A percentile compares a stretch with the other conserved stretches of the same genome.
These are phyloP conservation scores for Acanthochlamys bracteata DNA, from an alignment of 106 monocot genomes.

Conservation along the genomic window DNA sequence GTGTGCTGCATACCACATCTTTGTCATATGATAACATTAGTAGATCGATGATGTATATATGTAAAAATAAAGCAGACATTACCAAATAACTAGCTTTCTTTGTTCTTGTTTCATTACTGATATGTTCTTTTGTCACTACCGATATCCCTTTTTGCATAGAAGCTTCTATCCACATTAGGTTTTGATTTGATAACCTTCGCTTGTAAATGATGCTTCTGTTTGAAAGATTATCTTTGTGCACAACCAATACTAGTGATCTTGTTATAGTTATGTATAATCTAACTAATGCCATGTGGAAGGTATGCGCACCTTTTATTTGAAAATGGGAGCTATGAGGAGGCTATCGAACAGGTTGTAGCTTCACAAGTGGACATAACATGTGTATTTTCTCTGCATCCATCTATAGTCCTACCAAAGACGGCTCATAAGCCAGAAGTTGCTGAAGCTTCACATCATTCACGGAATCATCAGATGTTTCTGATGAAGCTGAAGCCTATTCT, in stretches of 20 bases:
- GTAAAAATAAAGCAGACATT: too few species aligned
- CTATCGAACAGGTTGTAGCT: constrained; percentile 85
- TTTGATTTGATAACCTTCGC: neutral
- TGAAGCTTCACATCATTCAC: constrained; percentile 41
- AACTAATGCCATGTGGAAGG: constrained; percentile 19
- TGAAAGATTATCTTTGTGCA: too few species aligned
- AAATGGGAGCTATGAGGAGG: constrained; percentile 82
- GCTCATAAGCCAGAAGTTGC: constrained; percentile 21
- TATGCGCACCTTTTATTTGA: constrained; percentile 94
- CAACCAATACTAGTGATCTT: too few species aligned
- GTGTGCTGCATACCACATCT: too few species aligned
- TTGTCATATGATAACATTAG: too few species aligned
- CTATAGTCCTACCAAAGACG: constrained; percentile 66
- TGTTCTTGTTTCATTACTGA: too few species aligned
- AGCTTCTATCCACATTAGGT: constrained; percentile 91
- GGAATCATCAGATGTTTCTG: constrained; percentile 76
- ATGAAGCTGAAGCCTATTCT: constrained; percentile 57
- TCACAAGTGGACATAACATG: constrained; percentile 95
- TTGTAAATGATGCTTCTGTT: neutral
- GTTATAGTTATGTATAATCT: too few species aligned
- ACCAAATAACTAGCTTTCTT: too few species aligned
- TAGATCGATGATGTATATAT: too few species aligned
- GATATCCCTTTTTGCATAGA: constrained; percentile 32
- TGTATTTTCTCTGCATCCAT: constrained; percentile 73
- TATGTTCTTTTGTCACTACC: too few species aligned